These are phyloP conservation scores for Pulveroboletus sp. DNA, from an alignment of 768 basidiomycete species.

Conservation along the genomic window DNA sequence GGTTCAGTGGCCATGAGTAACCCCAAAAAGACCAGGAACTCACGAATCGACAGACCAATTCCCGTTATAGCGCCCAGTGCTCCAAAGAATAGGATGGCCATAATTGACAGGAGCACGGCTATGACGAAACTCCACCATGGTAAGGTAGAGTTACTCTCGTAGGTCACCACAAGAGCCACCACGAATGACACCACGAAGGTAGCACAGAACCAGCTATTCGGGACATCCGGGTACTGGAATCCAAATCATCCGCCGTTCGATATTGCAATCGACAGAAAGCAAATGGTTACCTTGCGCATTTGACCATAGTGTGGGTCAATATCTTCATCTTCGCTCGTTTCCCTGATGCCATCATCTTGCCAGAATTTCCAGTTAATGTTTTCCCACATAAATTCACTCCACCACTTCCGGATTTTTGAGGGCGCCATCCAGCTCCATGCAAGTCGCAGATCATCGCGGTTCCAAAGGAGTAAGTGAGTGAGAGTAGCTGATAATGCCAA, in stretches of 20 bases:
- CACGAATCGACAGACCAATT: conserved; percentile 12
- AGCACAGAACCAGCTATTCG: conserved; percentile 32
- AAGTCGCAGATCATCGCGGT: conserved; percentile 44
- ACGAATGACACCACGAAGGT: conserved; percentile 33
- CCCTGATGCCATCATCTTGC: conserved; percentile 13
- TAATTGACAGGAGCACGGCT: conserved; percentile 46
- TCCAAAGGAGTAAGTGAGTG: conserved; percentile 52
- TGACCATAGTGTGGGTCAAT: conserved; percentile 54
- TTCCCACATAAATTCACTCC: conserved; percentile 20
- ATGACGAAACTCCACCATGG: conserved; percentile 61
- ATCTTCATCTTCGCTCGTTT: conserved; percentile 35
- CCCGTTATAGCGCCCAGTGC: conserved; percentile 54
- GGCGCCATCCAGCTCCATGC: conserved; percentile 44
- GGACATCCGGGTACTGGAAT: conserved; percentile 33
- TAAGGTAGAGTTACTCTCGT: conserved; percentile 49
- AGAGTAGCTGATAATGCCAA: conserved; percentile 44
- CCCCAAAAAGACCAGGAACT: conserved; percentile 6
- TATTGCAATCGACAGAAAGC: neutral
- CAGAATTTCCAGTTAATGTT: conserved; percentile 42
- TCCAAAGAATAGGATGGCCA: conserved; percentile 52
- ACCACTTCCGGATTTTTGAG: conserved; percentile 22
- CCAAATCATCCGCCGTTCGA: neutral
- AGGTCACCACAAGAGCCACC: conserved; percentile 53
- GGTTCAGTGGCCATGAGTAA: neutral
- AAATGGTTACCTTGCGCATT: conserved; percentile 46